Evolutionary conservation across 1,284 basidiomycete species (phyloP), one percentile per base, ranked within the genome.

Genomic region (Puccinia triticina): DNA sequence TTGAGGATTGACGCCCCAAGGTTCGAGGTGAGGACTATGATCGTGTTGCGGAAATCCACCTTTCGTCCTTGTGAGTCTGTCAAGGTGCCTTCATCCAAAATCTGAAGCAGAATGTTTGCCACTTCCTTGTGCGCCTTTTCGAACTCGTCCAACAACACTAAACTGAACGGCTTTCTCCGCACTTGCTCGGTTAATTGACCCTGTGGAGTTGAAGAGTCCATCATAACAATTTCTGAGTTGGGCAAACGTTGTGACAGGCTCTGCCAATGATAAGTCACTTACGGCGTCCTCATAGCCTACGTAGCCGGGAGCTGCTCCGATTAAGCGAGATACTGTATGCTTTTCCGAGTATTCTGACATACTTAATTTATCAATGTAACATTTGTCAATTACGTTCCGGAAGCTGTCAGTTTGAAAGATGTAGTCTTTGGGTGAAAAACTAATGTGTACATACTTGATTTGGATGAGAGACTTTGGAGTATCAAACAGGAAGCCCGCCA

Each of bases 21-120:
- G 87, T 98, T 98, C 78, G 93, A 95, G 3, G 95, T 98, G 90
- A 97, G 92, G 87, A 96, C 93, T 66, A 85, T 83, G 55, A 85
- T 83, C 81, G 86, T 67, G 83, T 91, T 92, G 88, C 92, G 92
- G 89, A 94, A 94, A 87, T 94, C 92, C 57, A 88, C 85, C 18
- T 83, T 78, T 0, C 87, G 83, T 26, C 87, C 87, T 77, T 87
- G 87, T 1, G 85, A 85, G 75, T 98, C 95, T 0, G 94, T 96
- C 83, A 97, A 89, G 79, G 89, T 91, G 14, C 95, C 95, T 87
- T 98, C 95, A 85, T 98, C 95, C 48, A 98, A 90, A 81, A 98
- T 93, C 87, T 97, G 95, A 3, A 98, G 89, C 18, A 97, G 89
- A 83, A 96, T 94, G 91, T 96, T 94, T 0, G 93, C 90, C 37